These are phyloP conservation scores for Mycena rebaudengoi DNA, from an alignment of 768 basidiomycete genomes.

Conservation along the genomic window DNA sequence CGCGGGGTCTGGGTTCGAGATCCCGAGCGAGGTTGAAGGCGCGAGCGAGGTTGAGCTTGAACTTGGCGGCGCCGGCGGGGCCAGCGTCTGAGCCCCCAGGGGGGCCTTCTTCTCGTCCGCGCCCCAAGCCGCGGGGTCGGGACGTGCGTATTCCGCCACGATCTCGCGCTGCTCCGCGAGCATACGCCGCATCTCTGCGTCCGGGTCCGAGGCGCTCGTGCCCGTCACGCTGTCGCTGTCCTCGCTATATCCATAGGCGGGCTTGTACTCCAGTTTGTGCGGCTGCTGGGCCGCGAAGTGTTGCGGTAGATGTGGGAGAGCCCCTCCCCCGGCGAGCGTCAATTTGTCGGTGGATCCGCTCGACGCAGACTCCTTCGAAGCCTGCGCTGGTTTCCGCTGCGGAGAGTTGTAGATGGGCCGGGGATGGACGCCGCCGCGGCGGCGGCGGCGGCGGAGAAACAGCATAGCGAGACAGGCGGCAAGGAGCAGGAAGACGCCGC, in stretches of 20 bases:
- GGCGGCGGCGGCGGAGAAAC: background rate
- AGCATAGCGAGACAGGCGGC: background rate
- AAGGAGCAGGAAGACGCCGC: too few relatives aligned
- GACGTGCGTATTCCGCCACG: constrained; percentile 19
- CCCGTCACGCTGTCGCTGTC: background rate
- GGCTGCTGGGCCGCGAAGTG: background rate
- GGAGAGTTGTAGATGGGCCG: too few relatives aligned
- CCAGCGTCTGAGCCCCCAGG: too few relatives aligned
- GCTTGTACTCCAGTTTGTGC: background rate
- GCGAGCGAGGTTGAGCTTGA: background rate
- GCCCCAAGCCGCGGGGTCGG: background rate
- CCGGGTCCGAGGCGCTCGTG: background rate
- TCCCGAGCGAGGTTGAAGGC: background rate
- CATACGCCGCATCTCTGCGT: background rate
- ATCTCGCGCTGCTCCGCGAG: constrained; percentile 20
- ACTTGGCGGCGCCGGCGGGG: too few relatives aligned
- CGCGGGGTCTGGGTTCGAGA: too few relatives aligned
- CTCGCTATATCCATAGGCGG: background rate
- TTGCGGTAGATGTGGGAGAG: too few relatives aligned
- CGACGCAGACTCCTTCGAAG: too few relatives aligned
- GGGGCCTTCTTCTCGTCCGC: constrained; percentile 1
- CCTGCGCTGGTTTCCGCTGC: too few relatives aligned
- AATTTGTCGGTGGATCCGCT: background rate
- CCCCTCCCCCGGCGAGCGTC: too few relatives aligned
- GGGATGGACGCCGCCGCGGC: too few relatives aligned